Evolutionary conservation across 768 basidiomycete species (phyloP), one percentile per base, ranked within the genome.

Genomic region (Rhizopogon salebrosus): DNA sequence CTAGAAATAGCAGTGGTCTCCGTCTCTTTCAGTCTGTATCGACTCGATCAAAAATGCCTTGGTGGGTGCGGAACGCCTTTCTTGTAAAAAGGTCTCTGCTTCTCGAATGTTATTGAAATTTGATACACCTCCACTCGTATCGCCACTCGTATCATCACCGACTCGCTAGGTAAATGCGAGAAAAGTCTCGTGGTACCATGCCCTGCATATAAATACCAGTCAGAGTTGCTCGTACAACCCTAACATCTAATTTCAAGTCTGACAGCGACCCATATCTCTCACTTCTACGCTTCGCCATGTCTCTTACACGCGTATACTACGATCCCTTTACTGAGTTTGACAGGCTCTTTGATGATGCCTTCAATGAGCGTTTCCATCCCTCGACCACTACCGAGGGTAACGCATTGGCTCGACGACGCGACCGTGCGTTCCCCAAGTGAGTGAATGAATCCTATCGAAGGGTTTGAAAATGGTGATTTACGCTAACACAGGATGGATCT

Each of bases 401-500:
- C 9, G 56, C 64, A 5, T 27, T 26, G 43, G 22, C 7, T 40
- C 45, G 41, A 13, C 48, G 40, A 24, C 16, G 35, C 22, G 1
- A 31, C 22, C 20, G 6, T 13, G 7, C 43, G 20, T 60, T 60
- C 46, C 74, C 74, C 6, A 68, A 56, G 73, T 69, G 60, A 6
- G 58, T 18, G 6, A n/a, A n/a, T n/a, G n/a, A n/a, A n/a, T n/a
- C n/a, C n/a, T n/a, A n/a, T n/a, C n/a, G n/a, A n/a, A n/a, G n/a
- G n/a, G n/a, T n/a, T n/a, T n/a, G n/a, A n/a, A n/a, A n/a, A n/a
- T n/a, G n/a, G n/a, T 43, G 23, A 49, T 16, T 23, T 5, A 14
- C 13, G 4, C 18, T 6, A 26, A 22, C 37, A 1, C 55, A 83
- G 81, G 57, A 77, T 83, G 75, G 79, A 83, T 55, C 64, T 83